Evolutionary conservation across 2,329 filamentous ascomycete species (phyloP).

Genomic region (Podosphaera xanthii): DNA sequence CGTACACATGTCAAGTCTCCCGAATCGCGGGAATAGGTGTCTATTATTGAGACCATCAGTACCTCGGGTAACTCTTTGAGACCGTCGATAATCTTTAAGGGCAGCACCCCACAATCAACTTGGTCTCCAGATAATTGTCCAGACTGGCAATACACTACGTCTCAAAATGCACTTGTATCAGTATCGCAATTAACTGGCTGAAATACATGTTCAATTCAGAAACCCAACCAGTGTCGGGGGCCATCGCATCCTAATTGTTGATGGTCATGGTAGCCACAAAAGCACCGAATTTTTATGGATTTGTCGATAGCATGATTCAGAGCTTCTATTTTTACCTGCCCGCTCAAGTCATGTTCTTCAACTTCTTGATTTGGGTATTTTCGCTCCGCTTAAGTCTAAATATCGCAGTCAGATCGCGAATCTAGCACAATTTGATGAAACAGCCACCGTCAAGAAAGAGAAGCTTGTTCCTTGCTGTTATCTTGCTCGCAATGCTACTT

Average conservation of each 20-base stretch:
- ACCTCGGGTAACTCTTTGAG: too few species aligned
- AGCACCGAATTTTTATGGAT: not conserved
- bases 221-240: too few species aligned
- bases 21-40: too few species aligned
- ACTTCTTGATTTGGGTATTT: not conserved
- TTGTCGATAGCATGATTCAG: not conserved
- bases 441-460: not conserved
- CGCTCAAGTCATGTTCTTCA: not conserved
- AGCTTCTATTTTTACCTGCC: not conserved
- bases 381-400: not conserved
- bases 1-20: too few species aligned
- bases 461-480: not conserved
- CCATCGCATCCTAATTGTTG: not conserved
- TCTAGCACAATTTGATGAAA: not conserved
- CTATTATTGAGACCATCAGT: too few species aligned
- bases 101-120: too few species aligned
- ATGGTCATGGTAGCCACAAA: not conserved
- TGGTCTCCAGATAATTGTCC: too few species aligned
- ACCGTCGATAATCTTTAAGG: too few species aligned
- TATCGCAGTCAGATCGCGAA: not conserved
- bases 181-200: too few species aligned
- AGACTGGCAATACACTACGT: too few species aligned
- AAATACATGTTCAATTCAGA: too few species aligned
- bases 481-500: not conserved
- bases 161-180: too few species aligned